Evolutionary conservation across 176 grass and related monocot genomes (phyloP).

Genomic region (Ananas comosus): DNA sequence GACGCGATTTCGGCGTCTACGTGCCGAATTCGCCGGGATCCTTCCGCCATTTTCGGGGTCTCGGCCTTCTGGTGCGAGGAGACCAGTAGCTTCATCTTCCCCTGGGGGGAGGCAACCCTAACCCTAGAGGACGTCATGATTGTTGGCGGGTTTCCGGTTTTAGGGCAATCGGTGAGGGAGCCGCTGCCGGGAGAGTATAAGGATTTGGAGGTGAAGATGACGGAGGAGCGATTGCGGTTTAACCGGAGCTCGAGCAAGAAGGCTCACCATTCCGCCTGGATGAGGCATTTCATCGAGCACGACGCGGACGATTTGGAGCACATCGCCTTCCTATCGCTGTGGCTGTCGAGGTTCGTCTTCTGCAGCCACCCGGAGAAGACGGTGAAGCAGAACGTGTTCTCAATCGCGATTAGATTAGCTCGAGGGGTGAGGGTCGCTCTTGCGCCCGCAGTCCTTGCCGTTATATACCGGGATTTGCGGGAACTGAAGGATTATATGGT

Average conservation of each 20-base stretch:
- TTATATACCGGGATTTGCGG: slow-evolving; percentile 70
- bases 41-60: slow-evolving; percentile 37
- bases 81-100: slow-evolving; percentile 64
- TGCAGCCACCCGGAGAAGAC: slow-evolving; percentile 70
- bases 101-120: slow-evolving; percentile 84
- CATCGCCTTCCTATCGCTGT: slow-evolving; percentile 73
- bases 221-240: slow-evolving; percentile 52
- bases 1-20: slow-evolving; percentile 60
- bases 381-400: slow-evolving; percentile 61
- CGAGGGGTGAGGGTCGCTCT: slow-evolving; percentile 60
- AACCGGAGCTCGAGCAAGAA: slow-evolving; percentile 91
- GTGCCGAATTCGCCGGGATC: slow-evolving; percentile 47
- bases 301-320: slow-evolving; percentile 46
- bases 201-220: slow-evolving; percentile 48
- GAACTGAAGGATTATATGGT: slow-evolving; percentile 50
- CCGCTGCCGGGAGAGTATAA: slow-evolving; percentile 37
- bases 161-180: slow-evolving; percentile 39
- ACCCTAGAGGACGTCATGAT: slow-evolving; percentile 55
- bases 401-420: slow-evolving; percentile 62
- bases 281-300: slow-evolving; percentile 65
- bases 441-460: slow-evolving; percentile 50
- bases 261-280: slow-evolving; percentile 81
- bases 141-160: slow-evolving; percentile 45
- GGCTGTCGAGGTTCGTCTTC: slow-evolving; percentile 78
- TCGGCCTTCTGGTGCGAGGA: slow-evolving; percentile 55